Base-by-base conservation (phyloP, 768 basidiomycete genomes). In the Dentipellis fragilis region DNA sequence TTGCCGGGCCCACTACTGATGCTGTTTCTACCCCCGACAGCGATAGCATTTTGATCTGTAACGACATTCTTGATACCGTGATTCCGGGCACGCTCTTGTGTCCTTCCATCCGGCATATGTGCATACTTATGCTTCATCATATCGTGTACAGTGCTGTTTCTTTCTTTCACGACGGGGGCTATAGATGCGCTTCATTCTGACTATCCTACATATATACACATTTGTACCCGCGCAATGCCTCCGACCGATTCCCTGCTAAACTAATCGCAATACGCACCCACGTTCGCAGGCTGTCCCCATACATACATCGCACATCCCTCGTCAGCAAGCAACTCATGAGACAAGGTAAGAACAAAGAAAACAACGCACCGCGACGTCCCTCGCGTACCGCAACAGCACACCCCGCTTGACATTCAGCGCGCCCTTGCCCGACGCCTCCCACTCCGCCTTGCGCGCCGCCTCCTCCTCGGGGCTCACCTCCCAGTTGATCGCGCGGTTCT, bases 251-350 rank as follows among this genome's bases (percentile, higher is more conserved):
- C 14, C 39, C 22, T 11, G 10, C 37, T 37, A 21, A 46, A 7
- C 50, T 60, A 92, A 68, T 93, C 90, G 63, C 84, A 86, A 70
- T 88, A 91, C 19, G 89, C 90, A 22, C 90, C 90, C 51, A 83
- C 71, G 64, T 77, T 89, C 49, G 90, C 90, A 55, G 89, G 85
- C 90, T 92, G 59, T 39, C 46, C 21, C 29, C n/a, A n/a, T n/a
- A n/a, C n/a, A n/a, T n/a, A n/a, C n/a, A n/a, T n/a, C n/a, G n/a
- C n/a, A n/a, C n/a, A n/a, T n/a, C n/a, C n/a, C n/a, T n/a, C n/a
- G n/a, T n/a, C n/a, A n/a, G n/a, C n/a, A n/a, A n/a, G n/a, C n/a
- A n/a, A n/a, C n/a, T n/a, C n/a, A n/a, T n/a, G n/a, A n/a, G n/a
- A n/a, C n/a, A n/a, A n/a, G n/a, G n/a, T n/a, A n/a, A n/a, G 19